These are phyloP conservation scores for Neurospora sp. DNA, from an alignment of 495 filamentous ascomycete genomes.

Conservation along the genomic window DNA sequence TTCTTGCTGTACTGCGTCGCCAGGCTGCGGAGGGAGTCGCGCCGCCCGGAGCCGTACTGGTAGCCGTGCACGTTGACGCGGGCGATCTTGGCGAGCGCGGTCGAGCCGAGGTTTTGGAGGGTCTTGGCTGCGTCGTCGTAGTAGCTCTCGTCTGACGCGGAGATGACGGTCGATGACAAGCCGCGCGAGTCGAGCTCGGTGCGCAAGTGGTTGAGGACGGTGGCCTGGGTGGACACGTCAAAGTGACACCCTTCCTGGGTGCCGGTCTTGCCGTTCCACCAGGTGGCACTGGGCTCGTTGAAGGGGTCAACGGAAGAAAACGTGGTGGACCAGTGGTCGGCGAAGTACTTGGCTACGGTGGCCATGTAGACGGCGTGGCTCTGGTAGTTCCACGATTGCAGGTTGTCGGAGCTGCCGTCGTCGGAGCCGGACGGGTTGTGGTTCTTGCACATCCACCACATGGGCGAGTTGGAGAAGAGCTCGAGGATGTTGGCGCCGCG, in stretches of 20 bases:
- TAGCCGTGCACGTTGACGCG: slow-evolving; percentile 33
- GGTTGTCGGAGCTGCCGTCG: slow-evolving; percentile 19
- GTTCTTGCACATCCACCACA: slow-evolving; percentile 33
- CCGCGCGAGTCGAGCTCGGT: slow-evolving; percentile 22
- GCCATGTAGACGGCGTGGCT: slow-evolving; percentile 29
- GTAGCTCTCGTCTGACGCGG: slow-evolving; percentile 22
- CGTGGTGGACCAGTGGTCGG: slow-evolving; percentile 21
- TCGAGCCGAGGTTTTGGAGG: slow-evolving; percentile 15
- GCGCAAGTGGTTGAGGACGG: slow-evolving; percentile 14
- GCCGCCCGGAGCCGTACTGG: slow-evolving; percentile 19
- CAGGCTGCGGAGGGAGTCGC: slow-evolving; percentile 16
- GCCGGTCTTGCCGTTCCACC: slow-evolving; percentile 28
- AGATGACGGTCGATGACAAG: slow-evolving; percentile 14
- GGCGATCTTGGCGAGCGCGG: slow-evolving; percentile 13
- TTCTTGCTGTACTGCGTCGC: slow-evolving; percentile 15
- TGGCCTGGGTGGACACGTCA: slow-evolving; percentile 15
- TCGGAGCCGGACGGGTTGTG: slow-evolving; percentile 28
- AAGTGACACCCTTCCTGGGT: slow-evolving; percentile 31
- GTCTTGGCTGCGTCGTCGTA: slow-evolving; percentile 25
- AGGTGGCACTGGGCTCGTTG: slow-evolving; percentile 27
- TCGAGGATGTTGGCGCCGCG: slow-evolving; percentile 26
- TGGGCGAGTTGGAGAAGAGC: slow-evolving; percentile 31
- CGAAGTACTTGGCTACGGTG: slow-evolving; percentile 28
- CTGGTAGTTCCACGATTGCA: slow-evolving; percentile 29
- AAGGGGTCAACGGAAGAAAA: slow-evolving; percentile 28